These are phyloP conservation scores for Alternaria hordeiaustralica DNA, from an alignment of 2,329 filamentous ascomycete species.

Conservation along the genomic window DNA sequence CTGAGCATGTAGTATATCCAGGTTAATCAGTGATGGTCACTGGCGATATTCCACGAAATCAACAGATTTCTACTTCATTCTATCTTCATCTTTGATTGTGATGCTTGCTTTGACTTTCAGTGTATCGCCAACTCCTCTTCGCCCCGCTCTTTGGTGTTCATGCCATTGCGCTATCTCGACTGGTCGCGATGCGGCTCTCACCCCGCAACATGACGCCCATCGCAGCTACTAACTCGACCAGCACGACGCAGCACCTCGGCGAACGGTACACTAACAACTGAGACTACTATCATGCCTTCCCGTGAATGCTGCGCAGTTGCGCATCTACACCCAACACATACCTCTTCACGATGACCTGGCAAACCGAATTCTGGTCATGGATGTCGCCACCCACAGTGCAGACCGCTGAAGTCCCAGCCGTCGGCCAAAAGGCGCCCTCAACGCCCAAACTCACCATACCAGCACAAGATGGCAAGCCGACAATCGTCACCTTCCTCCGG, in stretches of 20 bases:
- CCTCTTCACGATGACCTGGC: constrained; percentile 42
- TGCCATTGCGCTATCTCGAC: background rate
- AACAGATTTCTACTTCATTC: constrained; percentile 37
- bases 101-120: background rate
- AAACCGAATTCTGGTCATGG: constrained; percentile 53
- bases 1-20: constrained; percentile 50
- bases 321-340: background rate
- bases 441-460: constrained; percentile 62
- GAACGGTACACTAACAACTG: background rate
- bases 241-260: background rate
- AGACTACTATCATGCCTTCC: background rate
- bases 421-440: constrained; percentile 64
- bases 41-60: constrained; percentile 44
- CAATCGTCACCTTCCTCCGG: constrained; percentile 70
- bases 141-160: background rate
- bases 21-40: constrained; percentile 44
- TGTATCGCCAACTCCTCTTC: background rate
- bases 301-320: background rate
- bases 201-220: background rate
- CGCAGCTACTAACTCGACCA: background rate
- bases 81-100: background rate
- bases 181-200: background rate
- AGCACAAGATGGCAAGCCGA: constrained; percentile 58
- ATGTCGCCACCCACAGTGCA: constrained; percentile 41
- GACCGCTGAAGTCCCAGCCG: constrained; percentile 54